Percentiles rank a stretch among this genome's conserved stretches.
phyloP scores from a whole-genome alignment of 768 basidiomycete genomes.

The Lactarius deliciosus region DNA sequence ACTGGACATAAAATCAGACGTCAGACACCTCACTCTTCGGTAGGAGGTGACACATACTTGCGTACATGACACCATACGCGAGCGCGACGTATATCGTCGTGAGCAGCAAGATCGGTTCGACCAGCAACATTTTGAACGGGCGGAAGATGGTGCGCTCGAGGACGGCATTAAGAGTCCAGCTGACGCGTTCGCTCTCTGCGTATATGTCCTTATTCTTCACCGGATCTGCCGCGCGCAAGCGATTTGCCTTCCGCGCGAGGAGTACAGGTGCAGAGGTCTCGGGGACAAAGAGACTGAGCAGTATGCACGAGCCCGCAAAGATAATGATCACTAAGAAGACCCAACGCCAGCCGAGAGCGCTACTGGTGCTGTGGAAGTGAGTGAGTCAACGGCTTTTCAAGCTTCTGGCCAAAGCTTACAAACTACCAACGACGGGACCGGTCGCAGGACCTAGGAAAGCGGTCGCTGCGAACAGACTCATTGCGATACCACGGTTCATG shows the following conservation, averaged over 20 bases:
- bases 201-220: conserved; percentile 45
- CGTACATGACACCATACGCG: conserved; percentile 60
- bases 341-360: conserved; percentile 54
- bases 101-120: conserved; percentile 63
- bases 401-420: conserved; percentile 13
- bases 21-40: neutral
- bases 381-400: neutral
- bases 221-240: conserved; percentile 51
- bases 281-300: conserved; percentile 49
- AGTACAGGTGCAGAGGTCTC: conserved; percentile 66
- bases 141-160: conserved; percentile 56
- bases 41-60: conserved; percentile 41
- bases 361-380: conserved; percentile 2
- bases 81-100: conserved; percentile 62
- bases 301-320: conserved; percentile 52
- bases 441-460: conserved; percentile 33
- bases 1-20: conserved; percentile 29
- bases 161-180: conserved; percentile 52
- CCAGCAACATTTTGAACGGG: conserved; percentile 59
- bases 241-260: conserved; percentile 27
- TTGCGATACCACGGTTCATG: conserved; percentile 30
- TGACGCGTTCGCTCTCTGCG: conserved; percentile 58
- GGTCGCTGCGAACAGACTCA: conserved; percentile 28
- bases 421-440: conserved; percentile 33
- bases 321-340: conserved; percentile 72